phyloP scores from a whole-genome alignment of 352 stramenopile genomes.

The Thalassiosira livingstoniorum region DNA sequence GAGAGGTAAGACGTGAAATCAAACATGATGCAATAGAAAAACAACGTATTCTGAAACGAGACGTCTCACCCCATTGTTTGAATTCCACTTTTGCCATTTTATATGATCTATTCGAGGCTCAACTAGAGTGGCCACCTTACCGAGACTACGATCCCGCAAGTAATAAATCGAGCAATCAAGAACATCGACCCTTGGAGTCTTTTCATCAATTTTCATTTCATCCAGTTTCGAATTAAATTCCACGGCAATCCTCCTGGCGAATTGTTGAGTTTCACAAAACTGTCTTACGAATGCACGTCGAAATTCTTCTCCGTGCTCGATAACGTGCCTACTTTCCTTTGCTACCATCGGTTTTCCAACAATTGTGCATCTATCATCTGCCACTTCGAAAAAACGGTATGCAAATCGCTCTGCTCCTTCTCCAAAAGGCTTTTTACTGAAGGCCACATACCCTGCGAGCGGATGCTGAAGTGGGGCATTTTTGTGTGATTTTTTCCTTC shows the following conservation, averaged over 20 bases:
- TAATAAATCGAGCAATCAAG: constrained; percentile 53
- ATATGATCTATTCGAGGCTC: constrained; percentile 31
- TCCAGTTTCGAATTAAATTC: constrained; percentile 49
- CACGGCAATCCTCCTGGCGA: constrained; percentile 30
- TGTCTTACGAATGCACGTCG: constrained; percentile 30
- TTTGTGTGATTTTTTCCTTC: constrained; percentile 5
- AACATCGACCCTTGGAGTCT: constrained; percentile 37
- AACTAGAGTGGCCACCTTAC: constrained; percentile 27
- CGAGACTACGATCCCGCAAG: constrained; percentile 19
- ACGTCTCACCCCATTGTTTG: constrained; percentile 42
- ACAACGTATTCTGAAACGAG: too few relatives aligned
- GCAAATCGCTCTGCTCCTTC: constrained; percentile 57
- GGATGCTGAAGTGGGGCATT: constrained; percentile 31
- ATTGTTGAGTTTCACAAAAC: constrained; percentile 50
- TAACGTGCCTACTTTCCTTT: constrained; percentile 50
- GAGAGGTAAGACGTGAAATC: too few relatives aligned
- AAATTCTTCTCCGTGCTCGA: constrained; percentile 21
- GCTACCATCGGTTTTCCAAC: constrained; percentile 51
- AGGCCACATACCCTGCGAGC: constrained; percentile 34
- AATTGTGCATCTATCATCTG: constrained; percentile 35
- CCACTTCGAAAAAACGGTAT: constrained; percentile 57
- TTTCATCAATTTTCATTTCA: constrained; percentile 20
- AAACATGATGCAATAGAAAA: too few relatives aligned
- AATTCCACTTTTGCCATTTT: constrained; percentile 50
- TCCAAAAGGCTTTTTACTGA: constrained; percentile 46